Evolutionary conservation across 768 basidiomycete genomes (phyloP), one percentile per base, ranked within the genome.

Genomic region (Suillus tomentosus): DNA sequence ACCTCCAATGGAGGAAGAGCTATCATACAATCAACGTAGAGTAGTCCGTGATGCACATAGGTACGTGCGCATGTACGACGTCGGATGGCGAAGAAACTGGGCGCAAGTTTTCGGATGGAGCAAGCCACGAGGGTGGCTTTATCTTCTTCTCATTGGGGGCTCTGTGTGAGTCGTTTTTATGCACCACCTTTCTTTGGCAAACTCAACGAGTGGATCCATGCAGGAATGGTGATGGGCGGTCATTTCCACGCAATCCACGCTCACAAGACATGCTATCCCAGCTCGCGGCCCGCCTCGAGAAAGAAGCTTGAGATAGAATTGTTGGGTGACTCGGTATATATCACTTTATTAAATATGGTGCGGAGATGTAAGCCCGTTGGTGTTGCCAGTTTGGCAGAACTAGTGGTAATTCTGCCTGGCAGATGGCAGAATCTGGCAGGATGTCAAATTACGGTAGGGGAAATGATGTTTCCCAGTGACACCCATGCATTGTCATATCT

Each of bases 61-160:
- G 3, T 71, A 80, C 39, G 81, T 93, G 36, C 82, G 81, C 14
- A 54, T 90, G 24, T 95, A 94, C 69, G 86, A 94, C 70, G 67
- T 95, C 6, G 92, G 93, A 13, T 90, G 86, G 85, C 78, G 81
- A 55, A 81, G 76, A 66, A 95, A 95, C 66, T 87, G 88, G 83
- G 77, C 71, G 19, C 88, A 91, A 71, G 85, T 86, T 2, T 81
- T 92, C 64, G 90, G 89, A 11, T 88, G 82, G 82, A 79, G 75
- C 45, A 78, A 70, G 40, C 80, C 76, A 64, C 78, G 77, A 66
- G 85, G 85, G 4, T 88, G 85, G 85, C 62, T 84, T 4, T 71
- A 77, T 54, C 81, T 86, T 40, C 47, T 91, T 3, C 74, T 84
- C 65, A 83, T 78, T 65, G 92, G 91, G 5, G 92, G 89, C 53